These are phyloP conservation scores for Pseudonectria buxi DNA, from an alignment of 2,329 filamentous ascomycete species.

Conservation along the genomic window DNA sequence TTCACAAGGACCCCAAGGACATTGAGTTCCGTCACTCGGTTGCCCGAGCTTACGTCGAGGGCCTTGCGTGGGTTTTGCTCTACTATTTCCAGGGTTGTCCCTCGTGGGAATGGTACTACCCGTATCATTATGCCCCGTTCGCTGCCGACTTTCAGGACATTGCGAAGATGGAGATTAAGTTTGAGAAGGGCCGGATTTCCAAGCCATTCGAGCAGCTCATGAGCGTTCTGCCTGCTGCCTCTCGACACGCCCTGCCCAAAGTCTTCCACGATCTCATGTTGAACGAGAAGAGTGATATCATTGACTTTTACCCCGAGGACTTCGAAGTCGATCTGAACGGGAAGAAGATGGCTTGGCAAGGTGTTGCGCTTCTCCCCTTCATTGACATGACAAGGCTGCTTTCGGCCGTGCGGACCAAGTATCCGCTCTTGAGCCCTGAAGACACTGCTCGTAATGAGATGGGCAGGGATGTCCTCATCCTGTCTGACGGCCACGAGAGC, in stretches of 20 bases:
- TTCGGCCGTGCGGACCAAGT: conserved; percentile 73
- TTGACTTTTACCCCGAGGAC: conserved; percentile 95
- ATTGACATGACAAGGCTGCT: conserved; percentile 88
- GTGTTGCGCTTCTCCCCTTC: conserved; percentile 86
- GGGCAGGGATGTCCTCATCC: conserved; percentile 73
- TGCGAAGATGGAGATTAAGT: conserved; percentile 68
- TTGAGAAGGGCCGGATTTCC: conserved; percentile 79
- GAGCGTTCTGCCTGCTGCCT: conserved; percentile 92
- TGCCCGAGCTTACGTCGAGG: conserved; percentile 86
- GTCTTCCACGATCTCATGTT: conserved; percentile 90
- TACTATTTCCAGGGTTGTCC: conserved; percentile 99
- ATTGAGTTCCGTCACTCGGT: conserved; percentile 83
- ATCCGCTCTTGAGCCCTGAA: conserved; percentile 68
- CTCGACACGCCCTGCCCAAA: conserved; percentile 81
- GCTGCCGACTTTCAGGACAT: conserved; percentile 89
- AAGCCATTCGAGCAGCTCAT: conserved; percentile 95
- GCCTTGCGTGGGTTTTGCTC: conserved; percentile 86
- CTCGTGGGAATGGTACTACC: conserved; percentile 99
- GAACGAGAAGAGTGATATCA: conserved; percentile 79
- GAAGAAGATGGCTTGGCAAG: conserved; percentile 98
- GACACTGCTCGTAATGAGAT: conserved; percentile 72
- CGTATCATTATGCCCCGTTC: conserved; percentile 97
- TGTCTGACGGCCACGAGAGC: conserved; percentile 71
- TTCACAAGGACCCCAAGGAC: conserved; percentile 74
- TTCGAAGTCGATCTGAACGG: conserved; percentile 93